Conservation (phyloP, 257 asterid genomes). For the Solanum lycopersicoides region DNA sequence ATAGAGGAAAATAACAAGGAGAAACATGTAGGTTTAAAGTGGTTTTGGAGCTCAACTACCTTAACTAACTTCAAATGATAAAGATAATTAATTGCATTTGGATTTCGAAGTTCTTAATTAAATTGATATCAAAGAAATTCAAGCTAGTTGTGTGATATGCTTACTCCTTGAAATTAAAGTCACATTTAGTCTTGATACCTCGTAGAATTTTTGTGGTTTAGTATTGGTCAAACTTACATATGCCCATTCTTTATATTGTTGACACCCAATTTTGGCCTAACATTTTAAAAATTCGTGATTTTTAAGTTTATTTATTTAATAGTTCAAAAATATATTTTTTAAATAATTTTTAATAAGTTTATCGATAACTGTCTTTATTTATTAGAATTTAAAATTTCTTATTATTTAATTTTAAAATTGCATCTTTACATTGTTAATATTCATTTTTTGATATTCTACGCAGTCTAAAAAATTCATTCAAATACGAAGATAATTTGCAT, state of each 20-base stretch:
- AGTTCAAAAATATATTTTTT: no score
- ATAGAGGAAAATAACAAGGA: not conserved
- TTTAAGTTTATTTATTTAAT: no score
- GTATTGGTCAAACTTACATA: not conserved
- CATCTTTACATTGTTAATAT: no score
- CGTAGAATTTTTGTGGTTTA: not conserved
- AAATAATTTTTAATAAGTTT: no score
- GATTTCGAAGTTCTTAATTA: not conserved
- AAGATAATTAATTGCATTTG: not conserved
- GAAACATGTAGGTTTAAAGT: not conserved
- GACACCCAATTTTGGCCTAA: no score
- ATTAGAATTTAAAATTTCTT: no score
- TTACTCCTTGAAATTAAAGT: not conserved
- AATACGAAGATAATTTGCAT: no score
- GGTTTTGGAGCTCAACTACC: constrained; percentile 17
- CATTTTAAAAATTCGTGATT: no score
- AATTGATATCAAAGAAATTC: not conserved
- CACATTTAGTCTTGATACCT: not conserved
- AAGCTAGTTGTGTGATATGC: not conserved
- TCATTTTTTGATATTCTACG: no score
- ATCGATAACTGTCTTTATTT: no score
- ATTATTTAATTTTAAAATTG: no score
- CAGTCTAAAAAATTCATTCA: no score
- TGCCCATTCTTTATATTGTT: not conserved
- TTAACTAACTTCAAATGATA: constrained; percentile 4